A percentile compares a stretch with the other conserved stretches of the same genome.
Evolutionary conservation across 352 stramenopile species (phyloP).

Genomic region (Pythium rhizo-oryzae): DNA sequence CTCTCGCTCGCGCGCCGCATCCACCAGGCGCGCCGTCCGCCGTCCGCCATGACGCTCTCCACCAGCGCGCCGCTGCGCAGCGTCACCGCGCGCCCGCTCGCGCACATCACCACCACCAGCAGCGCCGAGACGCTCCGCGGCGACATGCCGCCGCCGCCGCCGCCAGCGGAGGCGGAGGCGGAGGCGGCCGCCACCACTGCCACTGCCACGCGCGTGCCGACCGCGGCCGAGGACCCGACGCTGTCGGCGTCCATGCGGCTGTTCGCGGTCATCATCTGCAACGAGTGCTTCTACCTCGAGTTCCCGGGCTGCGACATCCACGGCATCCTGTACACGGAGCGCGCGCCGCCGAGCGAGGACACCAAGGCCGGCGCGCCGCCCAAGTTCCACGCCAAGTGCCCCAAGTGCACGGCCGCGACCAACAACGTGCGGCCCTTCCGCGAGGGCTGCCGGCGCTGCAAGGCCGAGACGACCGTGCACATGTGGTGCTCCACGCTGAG

Average conservation of each 20-base stretch:
- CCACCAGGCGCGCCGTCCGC: not conserved
- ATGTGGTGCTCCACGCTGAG: slow-evolving; percentile 77
- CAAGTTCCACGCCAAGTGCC: slow-evolving; percentile 77
- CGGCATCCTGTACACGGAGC: slow-evolving; percentile 80
- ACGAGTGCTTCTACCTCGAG: slow-evolving; percentile 83
- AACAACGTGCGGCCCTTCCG: slow-evolving; percentile 85
- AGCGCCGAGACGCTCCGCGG: slow-evolving; percentile 14
- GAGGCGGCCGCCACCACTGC: too few relatives aligned
- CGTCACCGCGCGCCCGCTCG: slow-evolving; percentile 33
- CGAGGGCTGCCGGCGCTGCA: slow-evolving; percentile 84
- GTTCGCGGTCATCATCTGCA: slow-evolving; percentile 85
- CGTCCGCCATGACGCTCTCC: slow-evolving; percentile 26
- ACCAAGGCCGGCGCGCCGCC: not conserved
- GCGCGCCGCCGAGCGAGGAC: slow-evolving; percentile 35
- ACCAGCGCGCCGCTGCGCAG: slow-evolving; percentile 28
- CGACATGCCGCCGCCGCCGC: not conserved
- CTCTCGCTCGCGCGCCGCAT: slow-evolving; percentile 25
- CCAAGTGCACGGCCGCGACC: slow-evolving; percentile 76
- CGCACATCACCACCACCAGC: slow-evolving; percentile 23
- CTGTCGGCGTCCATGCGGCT: slow-evolving; percentile 46
- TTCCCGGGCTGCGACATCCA: slow-evolving; percentile 89
- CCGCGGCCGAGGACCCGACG: slow-evolving; percentile 14
- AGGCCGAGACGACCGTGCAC: slow-evolving; percentile 58
- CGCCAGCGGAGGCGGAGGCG: not conserved
- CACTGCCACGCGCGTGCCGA: not conserved